These are phyloP conservation scores for Colletotrichum tabaci DNA, from an alignment of 2,329 filamentous ascomycete genomes.

Conservation along the genomic window DNA sequence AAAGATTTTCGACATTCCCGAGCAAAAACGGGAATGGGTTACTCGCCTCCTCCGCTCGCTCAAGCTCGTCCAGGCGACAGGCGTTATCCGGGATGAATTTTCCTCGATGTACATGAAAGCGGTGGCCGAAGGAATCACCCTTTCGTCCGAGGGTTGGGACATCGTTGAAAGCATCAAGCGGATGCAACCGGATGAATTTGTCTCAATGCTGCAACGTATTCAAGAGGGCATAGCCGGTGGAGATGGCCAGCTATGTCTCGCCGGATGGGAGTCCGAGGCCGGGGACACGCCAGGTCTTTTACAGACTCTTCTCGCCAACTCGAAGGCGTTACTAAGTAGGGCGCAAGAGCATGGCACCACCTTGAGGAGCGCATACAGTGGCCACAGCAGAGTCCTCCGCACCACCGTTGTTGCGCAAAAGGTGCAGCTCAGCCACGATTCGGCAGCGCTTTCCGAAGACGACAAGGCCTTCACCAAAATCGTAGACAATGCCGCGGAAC, in stretches of 20 bases:
- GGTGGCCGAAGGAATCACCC: conserved; percentile 68
- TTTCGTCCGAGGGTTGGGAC: conserved; percentile 65
- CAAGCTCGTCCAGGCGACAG: conserved; percentile 60
- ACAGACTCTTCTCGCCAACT: conserved; percentile 58
- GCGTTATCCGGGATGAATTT: conserved; percentile 58
- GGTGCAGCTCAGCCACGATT: conserved; percentile 83
- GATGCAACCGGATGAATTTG: conserved; percentile 67
- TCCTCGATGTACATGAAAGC: conserved; percentile 73
- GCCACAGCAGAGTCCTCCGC: conserved; percentile 78
- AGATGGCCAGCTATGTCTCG: conserved; percentile 55
- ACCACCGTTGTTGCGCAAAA: conserved; percentile 87
- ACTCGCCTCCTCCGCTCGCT: conserved; percentile 64
- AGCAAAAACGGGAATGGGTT: conserved; percentile 55
- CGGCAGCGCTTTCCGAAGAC: conserved; percentile 77
- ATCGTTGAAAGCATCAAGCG: conserved; percentile 73
- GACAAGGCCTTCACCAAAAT: conserved; percentile 80
- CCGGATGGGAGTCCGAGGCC: conserved; percentile 51
- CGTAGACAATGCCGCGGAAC: conserved; percentile 69
- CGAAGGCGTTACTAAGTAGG: conserved; percentile 62
- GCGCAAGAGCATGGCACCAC: conserved; percentile 62
- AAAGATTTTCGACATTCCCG: conserved; percentile 53
- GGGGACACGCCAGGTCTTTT: conserved; percentile 54
- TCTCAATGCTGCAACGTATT: conserved; percentile 60
- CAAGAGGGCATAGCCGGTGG: conserved; percentile 54
- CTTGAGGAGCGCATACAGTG: conserved; percentile 82